Base-by-base conservation (phyloP, 2,329 filamentous ascomycete genomes). In the Sordariomycetes sp. region DNA sequence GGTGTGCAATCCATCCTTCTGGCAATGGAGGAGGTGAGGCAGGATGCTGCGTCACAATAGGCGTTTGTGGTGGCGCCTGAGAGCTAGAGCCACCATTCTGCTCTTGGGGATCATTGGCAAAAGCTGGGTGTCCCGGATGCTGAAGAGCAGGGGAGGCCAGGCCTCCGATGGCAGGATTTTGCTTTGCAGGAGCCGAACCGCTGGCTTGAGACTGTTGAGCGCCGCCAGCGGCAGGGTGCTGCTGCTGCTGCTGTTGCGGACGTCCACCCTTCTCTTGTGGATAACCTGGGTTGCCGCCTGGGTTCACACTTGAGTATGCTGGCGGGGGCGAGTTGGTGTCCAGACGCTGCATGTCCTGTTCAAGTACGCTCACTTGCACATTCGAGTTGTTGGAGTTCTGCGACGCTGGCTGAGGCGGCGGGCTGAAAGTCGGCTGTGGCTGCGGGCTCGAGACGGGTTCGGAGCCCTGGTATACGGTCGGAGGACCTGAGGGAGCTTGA, bases 1-100 rank as follows among this genome's bases (percentile, higher is more conserved):
- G 70, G 55, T 96, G 92, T 15, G 92, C 86, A 50, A 98, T 96
- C 92, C 92, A 98, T 21, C 92, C 92, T 61, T 98, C 92, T 6
- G 92, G 92, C 12, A 98, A 70, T 3, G 90, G 92, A 16, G 92
- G 92, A 21, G 92, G 92, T 12, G 87, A 94, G 18, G 82, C 76
- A 20, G 86, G 86, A 1, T 75, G 61, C 30, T 48, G 35, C 27
- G 52, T 50, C 16, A 53, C 46, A 14, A 53, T 42, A 9, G 67
- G 59, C n/a, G 68, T 46, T 21, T 45, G 26, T 5, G 65, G 52
- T 21, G 66, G 58, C 0, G 66, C 59, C 41, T 72, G 59, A 43
- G 59, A 44, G 44, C 61, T 43, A 44, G 61, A 46, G 41, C 72
- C 68, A 28, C 64, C 68, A 32, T 68, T 69, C 33, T 64, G 61